phyloP scores from a whole-genome alignment of 2,329 filamentous ascomycete species.

The Xylariales sp. region DNA sequence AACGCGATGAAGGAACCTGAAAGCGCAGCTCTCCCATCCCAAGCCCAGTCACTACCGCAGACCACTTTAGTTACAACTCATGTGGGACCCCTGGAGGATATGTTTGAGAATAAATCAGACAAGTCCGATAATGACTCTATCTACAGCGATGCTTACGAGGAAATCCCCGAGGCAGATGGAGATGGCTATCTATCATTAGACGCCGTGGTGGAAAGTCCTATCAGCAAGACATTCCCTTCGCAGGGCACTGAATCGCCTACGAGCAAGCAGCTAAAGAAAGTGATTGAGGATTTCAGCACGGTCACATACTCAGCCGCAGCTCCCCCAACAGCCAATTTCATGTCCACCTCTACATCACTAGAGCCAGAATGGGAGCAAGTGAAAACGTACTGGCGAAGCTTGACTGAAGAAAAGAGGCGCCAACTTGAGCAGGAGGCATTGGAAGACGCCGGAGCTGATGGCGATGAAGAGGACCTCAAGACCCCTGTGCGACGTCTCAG shows the following conservation, averaged over 20 bases:
- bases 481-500: constrained; percentile 19
- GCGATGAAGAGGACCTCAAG: constrained; percentile 33
- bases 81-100: constrained; percentile 28
- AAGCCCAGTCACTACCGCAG: constrained; percentile 16
- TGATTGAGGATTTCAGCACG: constrained; percentile 3
- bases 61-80: constrained; percentile 25
- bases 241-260: constrained; percentile 13
- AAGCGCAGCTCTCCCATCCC: constrained; percentile 11
- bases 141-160: constrained; percentile 76
- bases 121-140: constrained; percentile 27
- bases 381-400: constrained; percentile 65
- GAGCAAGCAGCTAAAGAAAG: neutral
- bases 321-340: neutral
- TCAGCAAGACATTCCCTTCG: constrained; percentile 39
- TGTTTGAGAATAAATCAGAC: constrained; percentile 27
- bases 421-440: constrained; percentile 56
- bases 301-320: neutral
- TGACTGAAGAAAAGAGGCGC: constrained; percentile 58
- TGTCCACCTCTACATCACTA: neutral
- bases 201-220: constrained; percentile 63
- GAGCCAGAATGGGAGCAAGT: constrained; percentile 59
- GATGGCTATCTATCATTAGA: constrained; percentile 70
- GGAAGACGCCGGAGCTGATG: constrained; percentile 47
- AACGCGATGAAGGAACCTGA: constrained; percentile 19
- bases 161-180: constrained; percentile 59